Conservation (phyloP, 768 basidiomycete genomes). For the Tylopilus vinaceipallidus region DNA sequence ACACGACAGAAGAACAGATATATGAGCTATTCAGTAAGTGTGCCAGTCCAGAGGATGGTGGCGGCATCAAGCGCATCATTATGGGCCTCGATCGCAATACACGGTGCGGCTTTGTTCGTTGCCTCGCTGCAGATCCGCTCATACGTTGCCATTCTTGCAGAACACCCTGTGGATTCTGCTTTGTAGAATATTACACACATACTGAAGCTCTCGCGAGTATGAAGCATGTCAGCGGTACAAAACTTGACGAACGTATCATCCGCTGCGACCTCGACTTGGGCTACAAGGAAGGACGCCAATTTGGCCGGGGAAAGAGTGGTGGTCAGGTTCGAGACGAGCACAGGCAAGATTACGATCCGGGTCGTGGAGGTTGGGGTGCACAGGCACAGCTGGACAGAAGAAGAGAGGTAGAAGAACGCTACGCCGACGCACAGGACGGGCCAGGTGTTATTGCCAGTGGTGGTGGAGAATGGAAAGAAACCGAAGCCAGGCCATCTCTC, state of each 20-base stretch:
- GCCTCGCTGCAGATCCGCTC: conserved; percentile 1
- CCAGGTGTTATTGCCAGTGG: conserved; percentile 81
- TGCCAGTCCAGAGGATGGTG: conserved; percentile 80
- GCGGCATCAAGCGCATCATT: conserved; percentile 90
- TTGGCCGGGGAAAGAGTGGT: conserved; percentile 95
- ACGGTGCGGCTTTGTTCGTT: conserved; percentile 46
- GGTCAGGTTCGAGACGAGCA: conserved; percentile 98
- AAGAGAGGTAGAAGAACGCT: conserved; percentile 83
- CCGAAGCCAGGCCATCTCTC: conserved; percentile 45
- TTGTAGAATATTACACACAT: conserved; percentile 95
- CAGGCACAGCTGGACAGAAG: conserved; percentile 80
- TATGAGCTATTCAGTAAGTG: conserved; percentile 92
- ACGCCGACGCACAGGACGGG: conserved; percentile 75
- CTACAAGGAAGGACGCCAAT: conserved; percentile 95
- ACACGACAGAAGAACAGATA: conserved; percentile 95
- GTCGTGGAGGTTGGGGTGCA: conserved; percentile 93
- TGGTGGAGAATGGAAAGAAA: conserved; percentile 83
- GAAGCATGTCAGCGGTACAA: conserved; percentile 95
- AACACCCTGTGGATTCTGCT: conserved; percentile 94
- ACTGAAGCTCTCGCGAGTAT: conserved; percentile 89
- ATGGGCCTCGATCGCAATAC: conserved; percentile 93
- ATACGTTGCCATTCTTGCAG: conserved; percentile 37
- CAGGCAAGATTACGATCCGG: conserved; percentile 94
- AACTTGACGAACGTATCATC: conserved; percentile 97
- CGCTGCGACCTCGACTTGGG: conserved; percentile 97